Conservation (phyloP, 2,329 filamentous ascomycete species). For the Fusarium decemcellulare region DNA sequence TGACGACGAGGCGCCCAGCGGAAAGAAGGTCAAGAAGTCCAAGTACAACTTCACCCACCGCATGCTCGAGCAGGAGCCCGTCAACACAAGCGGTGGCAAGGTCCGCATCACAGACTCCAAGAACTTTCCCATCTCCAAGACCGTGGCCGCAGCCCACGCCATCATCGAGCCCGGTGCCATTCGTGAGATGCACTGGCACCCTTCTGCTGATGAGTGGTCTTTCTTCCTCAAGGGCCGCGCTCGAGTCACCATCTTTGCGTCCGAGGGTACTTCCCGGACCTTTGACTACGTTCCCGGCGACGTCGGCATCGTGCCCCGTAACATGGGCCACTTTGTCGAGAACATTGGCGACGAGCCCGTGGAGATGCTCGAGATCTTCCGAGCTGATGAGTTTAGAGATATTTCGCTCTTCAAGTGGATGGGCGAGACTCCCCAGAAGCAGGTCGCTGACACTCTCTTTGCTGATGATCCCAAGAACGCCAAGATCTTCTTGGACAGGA, state of each 20-base stretch:
- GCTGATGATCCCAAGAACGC: slow-evolving; percentile 71
- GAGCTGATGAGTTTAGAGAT: slow-evolving; percentile 78
- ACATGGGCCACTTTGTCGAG: slow-evolving; percentile 87
- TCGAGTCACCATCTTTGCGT: slow-evolving; percentile 81
- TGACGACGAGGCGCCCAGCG: slow-evolving; percentile 73
- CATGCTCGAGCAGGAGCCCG: slow-evolving; percentile 78
- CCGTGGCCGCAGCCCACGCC: slow-evolving; percentile 80
- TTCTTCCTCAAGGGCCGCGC: slow-evolving; percentile 83
- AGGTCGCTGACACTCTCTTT: slow-evolving; percentile 78
- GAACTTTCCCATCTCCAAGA: slow-evolving; percentile 82
- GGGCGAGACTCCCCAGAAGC: slow-evolving; percentile 76
- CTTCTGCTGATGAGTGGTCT: slow-evolving; percentile 84
- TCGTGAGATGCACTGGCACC: slow-evolving; percentile 88
- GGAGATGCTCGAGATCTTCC: slow-evolving; percentile 83
- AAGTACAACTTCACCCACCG: slow-evolving; percentile 79
- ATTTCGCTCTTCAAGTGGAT: slow-evolving; percentile 84
- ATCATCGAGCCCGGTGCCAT: slow-evolving; percentile 80
- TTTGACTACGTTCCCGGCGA: slow-evolving; percentile 84
- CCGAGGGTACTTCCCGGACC: slow-evolving; percentile 77
- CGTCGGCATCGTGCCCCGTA: slow-evolving; percentile 81
- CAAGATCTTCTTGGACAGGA: slow-evolving; percentile 72
- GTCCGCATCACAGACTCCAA: slow-evolving; percentile 83
- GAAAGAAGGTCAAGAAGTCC: slow-evolving; percentile 75
- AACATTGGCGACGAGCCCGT: slow-evolving; percentile 83
- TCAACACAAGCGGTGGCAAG: slow-evolving; percentile 71